phyloP scores from a whole-genome alignment of 2,329 filamentous ascomycete species.

The Celoporthe dispersa region DNA sequence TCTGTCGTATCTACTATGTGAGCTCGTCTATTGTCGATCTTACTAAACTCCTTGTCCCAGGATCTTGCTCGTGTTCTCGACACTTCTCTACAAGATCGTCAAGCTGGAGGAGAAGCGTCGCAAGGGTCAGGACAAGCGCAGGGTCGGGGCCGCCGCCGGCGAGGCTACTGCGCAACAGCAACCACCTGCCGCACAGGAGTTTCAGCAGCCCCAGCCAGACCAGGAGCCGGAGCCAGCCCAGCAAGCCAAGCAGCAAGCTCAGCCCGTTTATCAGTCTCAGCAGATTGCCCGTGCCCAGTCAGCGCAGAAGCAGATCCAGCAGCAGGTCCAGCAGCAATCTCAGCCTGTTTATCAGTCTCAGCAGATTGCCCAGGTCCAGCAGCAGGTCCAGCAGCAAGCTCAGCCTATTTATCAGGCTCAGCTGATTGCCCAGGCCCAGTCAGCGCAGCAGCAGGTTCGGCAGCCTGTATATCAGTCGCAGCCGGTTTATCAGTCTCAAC shows the following conservation, averaged over 20 bases:
- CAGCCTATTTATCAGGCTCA: no score
- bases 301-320: neutral
- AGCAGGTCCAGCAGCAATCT: no score
- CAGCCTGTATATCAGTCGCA: neutral
- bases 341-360: no score
- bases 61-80: constrained; percentile 22
- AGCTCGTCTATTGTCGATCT: neutral
- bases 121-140: constrained; percentile 9
- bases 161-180: neutral
- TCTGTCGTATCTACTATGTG: no score
- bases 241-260: neutral
- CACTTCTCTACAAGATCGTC: constrained; percentile 26
- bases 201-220: neutral
- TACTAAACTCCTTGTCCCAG: neutral
- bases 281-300: neutral
- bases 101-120: constrained; percentile 26
- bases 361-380: no score
- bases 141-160: neutral
- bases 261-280: neutral
- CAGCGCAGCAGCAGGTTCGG: neutral
- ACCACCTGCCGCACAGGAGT: neutral
- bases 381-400: no score
- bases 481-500: neutral
- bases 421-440: neutral
- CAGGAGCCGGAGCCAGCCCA: neutral